Evolutionary conservation across 257 asterid species (phyloP).

Genomic region (Pogostemon cablin): DNA sequence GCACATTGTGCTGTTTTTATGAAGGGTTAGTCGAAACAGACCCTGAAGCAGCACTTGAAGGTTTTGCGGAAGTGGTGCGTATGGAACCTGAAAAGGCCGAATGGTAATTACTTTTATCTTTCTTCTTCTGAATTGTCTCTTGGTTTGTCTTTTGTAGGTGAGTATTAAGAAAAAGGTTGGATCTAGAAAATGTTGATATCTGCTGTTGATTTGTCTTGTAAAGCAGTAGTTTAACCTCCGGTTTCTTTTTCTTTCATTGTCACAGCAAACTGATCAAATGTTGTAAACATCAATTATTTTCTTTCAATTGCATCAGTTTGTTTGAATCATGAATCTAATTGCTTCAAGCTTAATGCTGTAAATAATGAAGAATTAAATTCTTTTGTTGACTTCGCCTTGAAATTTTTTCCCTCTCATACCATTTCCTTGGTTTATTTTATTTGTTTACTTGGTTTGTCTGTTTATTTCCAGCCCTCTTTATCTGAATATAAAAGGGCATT

Average conservation of each 20-base stretch:
- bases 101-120: conserved; percentile 52
- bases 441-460: not conserved
- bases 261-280: conserved; percentile 8
- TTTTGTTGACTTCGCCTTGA: not conserved
- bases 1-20: conserved; percentile 21
- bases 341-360: conserved; percentile 8
- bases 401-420: not conserved
- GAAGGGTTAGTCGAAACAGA: conserved; percentile 88
- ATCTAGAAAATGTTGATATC: not conserved
- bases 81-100: conserved; percentile 99
- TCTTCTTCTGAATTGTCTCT: not conserved
- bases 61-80: conserved; percentile 81
- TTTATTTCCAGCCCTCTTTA: not conserved
- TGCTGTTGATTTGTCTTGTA: not conserved
- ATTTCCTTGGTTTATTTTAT: conserved; percentile 20
- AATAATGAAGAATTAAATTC: not conserved
- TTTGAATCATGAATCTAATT: conserved; percentile 5
- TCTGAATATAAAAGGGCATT: conserved; percentile 9
- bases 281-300: not conserved
- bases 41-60: conserved; percentile 95
- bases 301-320: not conserved
- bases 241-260: conserved; percentile 18
- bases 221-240: not conserved
- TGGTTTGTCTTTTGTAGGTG: not conserved
- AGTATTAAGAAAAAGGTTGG: not conserved